Evolutionary conservation across 2,329 filamentous ascomycete genomes (phyloP).

Genomic region (Seiridium cupressi): DNA sequence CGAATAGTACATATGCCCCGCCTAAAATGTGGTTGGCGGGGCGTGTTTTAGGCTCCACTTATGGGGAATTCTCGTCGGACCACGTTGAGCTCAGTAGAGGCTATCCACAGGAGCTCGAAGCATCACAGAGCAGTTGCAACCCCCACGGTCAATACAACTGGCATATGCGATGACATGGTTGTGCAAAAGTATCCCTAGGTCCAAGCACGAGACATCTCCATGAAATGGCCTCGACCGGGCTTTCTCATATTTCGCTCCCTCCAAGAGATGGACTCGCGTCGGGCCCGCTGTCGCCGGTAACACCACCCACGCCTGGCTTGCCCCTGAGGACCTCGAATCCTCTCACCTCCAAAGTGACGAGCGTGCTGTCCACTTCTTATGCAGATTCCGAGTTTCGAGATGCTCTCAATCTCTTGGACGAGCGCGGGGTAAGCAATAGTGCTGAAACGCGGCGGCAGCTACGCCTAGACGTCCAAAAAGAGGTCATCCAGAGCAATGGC

Average conservation of each 20-base stretch:
- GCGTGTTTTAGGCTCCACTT: too few relatives aligned
- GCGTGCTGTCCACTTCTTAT: slow-evolving; percentile 87
- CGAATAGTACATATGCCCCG: too few relatives aligned
- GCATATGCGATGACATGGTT: not conserved
- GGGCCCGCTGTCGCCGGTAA: slow-evolving; percentile 29
- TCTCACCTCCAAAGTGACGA: slow-evolving; percentile 77
- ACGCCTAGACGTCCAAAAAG: slow-evolving; percentile 80
- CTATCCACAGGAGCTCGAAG: too few relatives aligned
- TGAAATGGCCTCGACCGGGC: slow-evolving; percentile 28
- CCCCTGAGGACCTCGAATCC: slow-evolving; percentile 55
- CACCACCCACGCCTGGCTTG: slow-evolving; percentile 24
- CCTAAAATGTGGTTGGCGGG: too few relatives aligned
- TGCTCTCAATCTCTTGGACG: slow-evolving; percentile 75
- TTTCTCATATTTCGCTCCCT: slow-evolving; percentile 22
- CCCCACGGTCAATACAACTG: too few relatives aligned
- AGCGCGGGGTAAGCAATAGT: slow-evolving; percentile 68
- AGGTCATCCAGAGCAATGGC: slow-evolving; percentile 90
- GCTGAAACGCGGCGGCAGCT: slow-evolving; percentile 76
- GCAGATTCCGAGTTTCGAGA: slow-evolving; percentile 89
- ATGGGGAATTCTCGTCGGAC: too few relatives aligned
- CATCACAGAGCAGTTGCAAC: too few relatives aligned
- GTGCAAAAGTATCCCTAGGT: not conserved
- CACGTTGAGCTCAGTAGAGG: too few relatives aligned
- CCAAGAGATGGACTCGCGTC: slow-evolving; percentile 21
- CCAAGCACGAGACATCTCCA: not conserved